Conservation (phyloP, 768 basidiomycete genomes). For the Lanmaoa rubissima region DNA sequence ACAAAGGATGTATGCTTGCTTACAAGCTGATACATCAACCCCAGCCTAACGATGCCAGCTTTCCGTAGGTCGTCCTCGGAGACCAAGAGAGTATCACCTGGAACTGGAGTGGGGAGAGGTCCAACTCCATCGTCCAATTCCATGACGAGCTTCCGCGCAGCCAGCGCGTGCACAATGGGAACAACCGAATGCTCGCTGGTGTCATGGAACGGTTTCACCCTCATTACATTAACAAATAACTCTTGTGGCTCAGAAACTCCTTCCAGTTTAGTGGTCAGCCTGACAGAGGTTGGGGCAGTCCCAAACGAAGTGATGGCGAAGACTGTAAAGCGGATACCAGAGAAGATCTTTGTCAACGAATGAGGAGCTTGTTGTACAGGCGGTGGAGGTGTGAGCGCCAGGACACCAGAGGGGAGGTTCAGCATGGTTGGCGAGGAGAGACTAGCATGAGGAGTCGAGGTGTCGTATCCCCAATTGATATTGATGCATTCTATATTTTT, state of each 20-base stretch:
- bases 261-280: conserved; percentile 28
- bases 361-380: conserved; percentile 35
- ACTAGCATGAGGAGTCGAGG: neutral
- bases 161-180: conserved; percentile 50
- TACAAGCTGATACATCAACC: conserved; percentile 49
- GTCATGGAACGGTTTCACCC: conserved; percentile 27
- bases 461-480: conserved; percentile 48
- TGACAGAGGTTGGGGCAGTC: conserved; percentile 27
- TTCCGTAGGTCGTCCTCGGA: conserved; percentile 37
- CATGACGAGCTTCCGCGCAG: conserved; percentile 53
- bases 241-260: conserved; percentile 20
- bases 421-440: conserved; percentile 18
- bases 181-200: conserved; percentile 12
- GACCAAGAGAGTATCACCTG: conserved; percentile 21
- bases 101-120: conserved; percentile 32
- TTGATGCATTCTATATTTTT: conserved; percentile 43
- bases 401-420: conserved; percentile 7
- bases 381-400: conserved; percentile 36
- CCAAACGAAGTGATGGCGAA: conserved; percentile 31
- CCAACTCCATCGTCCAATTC: conserved; percentile 42
- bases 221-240: conserved; percentile 19
- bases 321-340: conserved; percentile 34
- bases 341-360: conserved; percentile 31
- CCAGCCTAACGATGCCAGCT: conserved; percentile 49
- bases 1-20: conserved; percentile 57